Percentiles rank a stretch among this genome's conserved stretches.
phyloP scores from a whole-genome alignment of 139 green algal genomes.

The Pleodorina starrii region DNA sequence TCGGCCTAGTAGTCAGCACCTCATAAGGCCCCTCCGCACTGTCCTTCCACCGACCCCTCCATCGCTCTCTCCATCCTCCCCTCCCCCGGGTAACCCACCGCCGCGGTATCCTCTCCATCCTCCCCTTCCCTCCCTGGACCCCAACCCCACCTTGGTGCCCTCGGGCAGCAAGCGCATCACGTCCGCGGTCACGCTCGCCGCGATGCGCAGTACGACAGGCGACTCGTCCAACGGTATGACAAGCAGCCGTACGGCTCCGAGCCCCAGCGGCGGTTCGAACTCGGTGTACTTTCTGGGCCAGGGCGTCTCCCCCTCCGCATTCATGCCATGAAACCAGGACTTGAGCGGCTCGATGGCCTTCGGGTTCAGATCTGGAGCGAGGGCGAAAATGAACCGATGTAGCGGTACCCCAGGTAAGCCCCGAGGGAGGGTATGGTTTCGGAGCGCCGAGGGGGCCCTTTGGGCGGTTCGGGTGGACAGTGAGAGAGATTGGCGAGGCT shows the following conservation, averaged over 20 bases:
- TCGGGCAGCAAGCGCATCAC: constrained; percentile 39
- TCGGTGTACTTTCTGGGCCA: constrained; percentile 43
- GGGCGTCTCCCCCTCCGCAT: background rate
- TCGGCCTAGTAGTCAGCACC: too few relatives aligned
- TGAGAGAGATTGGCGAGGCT: too few relatives aligned
- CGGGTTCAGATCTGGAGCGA: constrained; percentile 1
- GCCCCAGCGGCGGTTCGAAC: constrained; percentile 26
- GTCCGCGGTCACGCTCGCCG: constrained; percentile 25
- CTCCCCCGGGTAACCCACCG: too few relatives aligned
- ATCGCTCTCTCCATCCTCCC: too few relatives aligned
- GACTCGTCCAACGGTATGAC: constrained; percentile 34
- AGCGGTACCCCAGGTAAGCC: too few relatives aligned
- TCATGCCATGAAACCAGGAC: constrained; percentile 44
- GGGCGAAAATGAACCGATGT: too few relatives aligned
- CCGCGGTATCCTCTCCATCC: background rate
- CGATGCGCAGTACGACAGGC: constrained; percentile 1
- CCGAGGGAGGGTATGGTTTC: too few relatives aligned
- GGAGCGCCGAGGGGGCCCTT: too few relatives aligned
- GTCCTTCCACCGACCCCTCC: too few relatives aligned
- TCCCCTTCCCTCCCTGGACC: background rate
- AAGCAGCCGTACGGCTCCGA: constrained; percentile 39
- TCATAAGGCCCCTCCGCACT: too few relatives aligned
- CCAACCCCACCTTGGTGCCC: constrained; percentile 25
- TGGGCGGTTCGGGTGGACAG: too few relatives aligned
- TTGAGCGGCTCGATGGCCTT: background rate